These are phyloP conservation scores for Groenewaldozyma auringiensis DNA, from an alignment of 1,139 yeast genomes.

Conservation along the genomic window DNA sequence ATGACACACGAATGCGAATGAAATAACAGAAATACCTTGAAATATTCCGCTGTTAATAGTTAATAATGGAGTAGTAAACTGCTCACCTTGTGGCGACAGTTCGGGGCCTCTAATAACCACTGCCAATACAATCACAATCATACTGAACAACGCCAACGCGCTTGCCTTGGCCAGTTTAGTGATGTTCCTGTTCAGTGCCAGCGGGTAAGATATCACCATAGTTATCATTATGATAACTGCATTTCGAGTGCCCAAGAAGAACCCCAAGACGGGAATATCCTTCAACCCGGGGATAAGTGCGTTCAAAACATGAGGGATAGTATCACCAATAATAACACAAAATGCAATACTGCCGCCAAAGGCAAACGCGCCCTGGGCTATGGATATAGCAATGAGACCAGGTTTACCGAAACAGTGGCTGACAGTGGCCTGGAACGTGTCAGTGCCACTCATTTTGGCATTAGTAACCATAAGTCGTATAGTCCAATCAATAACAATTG, in stretches of 20 bases:
- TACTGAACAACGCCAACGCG: slow-evolving; percentile 76
- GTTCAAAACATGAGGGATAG: slow-evolving; percentile 80
- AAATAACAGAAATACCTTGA: slow-evolving; percentile 85
- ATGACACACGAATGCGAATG: slow-evolving; percentile 92
- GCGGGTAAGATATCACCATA: slow-evolving; percentile 68
- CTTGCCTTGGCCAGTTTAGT: slow-evolving; percentile 84
- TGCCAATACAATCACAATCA: slow-evolving; percentile 67
- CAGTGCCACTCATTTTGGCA: slow-evolving; percentile 66
- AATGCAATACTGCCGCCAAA: slow-evolving; percentile 94
- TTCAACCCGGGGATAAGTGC: slow-evolving; percentile 53
- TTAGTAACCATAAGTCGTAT: slow-evolving; percentile 68
- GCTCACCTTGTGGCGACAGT: slow-evolving; percentile 35
- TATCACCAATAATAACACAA: slow-evolving; percentile 90
- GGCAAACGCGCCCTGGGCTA: slow-evolving; percentile 82
- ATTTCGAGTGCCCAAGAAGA: slow-evolving; percentile 58
- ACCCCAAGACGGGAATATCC: slow-evolving; percentile 36
- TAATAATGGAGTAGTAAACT: slow-evolving; percentile 41
- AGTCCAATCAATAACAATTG: slow-evolving; percentile 84
- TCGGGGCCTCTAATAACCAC: slow-evolving; percentile 71
- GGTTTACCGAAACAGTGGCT: slow-evolving; percentile 65
- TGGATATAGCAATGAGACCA: slow-evolving; percentile 61
- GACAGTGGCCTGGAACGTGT: slow-evolving; percentile 82
- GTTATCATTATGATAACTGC: slow-evolving; percentile 63
- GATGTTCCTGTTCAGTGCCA: slow-evolving; percentile 73
- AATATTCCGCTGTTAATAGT: slow-evolving; percentile 60